phyloP scores from a whole-genome alignment of 1,284 basidiomycete genomes.

The Coniophora puteana region DNA sequence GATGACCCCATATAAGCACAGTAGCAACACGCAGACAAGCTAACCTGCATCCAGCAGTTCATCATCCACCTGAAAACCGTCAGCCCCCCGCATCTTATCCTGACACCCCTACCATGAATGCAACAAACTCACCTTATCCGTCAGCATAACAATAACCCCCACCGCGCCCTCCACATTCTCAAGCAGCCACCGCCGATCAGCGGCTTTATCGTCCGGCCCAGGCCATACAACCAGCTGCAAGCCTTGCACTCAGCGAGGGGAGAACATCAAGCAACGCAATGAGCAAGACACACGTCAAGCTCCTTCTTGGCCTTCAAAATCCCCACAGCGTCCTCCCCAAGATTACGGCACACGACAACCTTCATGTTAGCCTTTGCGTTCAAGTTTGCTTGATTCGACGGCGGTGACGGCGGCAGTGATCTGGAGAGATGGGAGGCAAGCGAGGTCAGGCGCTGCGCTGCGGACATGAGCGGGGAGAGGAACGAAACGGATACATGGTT shows the following conservation, averaged over 20 bases:
- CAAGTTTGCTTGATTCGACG: too few relatives aligned
- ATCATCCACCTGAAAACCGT: conserved; percentile 52
- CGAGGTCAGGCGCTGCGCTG: conserved; percentile 30
- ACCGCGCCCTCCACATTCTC: conserved; percentile 64
- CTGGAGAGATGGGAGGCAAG: conserved; percentile 30
- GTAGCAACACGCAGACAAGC: conserved; percentile 5
- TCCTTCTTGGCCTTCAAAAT: conserved; percentile 48
- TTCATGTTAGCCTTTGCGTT: too few relatives aligned
- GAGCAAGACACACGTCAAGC: conserved; percentile 45
- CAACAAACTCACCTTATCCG: conserved; percentile 56
- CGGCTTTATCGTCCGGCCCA: conserved; percentile 60
- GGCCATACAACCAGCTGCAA: conserved; percentile 67
- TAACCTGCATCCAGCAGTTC: conserved; percentile 71
- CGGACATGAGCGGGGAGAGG: conserved; percentile 12
- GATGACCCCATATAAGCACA: not conserved
- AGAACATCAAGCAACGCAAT: not conserved
- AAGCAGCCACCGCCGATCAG: conserved; percentile 76
- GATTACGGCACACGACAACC: conserved; percentile 63
- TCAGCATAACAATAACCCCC: conserved; percentile 67
- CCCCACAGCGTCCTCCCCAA: conserved; percentile 72
- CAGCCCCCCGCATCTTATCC: too few relatives aligned
- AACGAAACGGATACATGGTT: conserved; percentile 28
- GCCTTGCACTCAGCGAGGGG: conserved; percentile 1
- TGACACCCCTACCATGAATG: not conserved
- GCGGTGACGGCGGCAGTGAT: too few relatives aligned